A percentile compares a stretch with the other conserved stretches of the same genome.
Evolutionary conservation across 2,329 filamentous ascomycete species (phyloP).

Genomic region (Fusarium siculi): DNA sequence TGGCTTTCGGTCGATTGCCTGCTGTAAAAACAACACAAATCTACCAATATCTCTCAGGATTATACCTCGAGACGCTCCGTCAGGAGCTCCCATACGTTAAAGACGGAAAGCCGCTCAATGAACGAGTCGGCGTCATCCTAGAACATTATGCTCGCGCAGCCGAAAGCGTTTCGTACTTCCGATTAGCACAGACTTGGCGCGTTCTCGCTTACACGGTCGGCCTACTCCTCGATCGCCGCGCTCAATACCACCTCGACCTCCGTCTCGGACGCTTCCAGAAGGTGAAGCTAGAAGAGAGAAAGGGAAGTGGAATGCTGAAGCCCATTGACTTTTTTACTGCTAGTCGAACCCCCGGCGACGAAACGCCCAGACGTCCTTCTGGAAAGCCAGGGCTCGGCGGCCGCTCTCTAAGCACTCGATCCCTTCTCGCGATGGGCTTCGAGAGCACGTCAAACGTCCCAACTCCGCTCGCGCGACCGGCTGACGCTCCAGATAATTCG

Average conservation of each 20-base stretch:
- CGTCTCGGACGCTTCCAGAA: constrained; percentile 56
- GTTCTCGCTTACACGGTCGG: constrained; percentile 67
- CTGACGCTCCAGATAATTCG: constrained; percentile 48
- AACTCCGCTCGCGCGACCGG: constrained; percentile 67
- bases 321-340: constrained; percentile 40
- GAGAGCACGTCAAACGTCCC: constrained; percentile 72
- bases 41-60: constrained; percentile 66
- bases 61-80: constrained; percentile 67
- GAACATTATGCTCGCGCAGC: constrained; percentile 68
- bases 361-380: constrained; percentile 51
- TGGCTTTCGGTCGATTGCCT: constrained; percentile 69
- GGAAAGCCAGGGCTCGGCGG: constrained; percentile 44
- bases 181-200: constrained; percentile 73
- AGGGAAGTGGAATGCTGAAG: constrained; percentile 41
- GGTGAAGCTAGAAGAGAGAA: constrained; percentile 47
- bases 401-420: constrained; percentile 52
- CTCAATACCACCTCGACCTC: constrained; percentile 65
- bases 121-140: constrained; percentile 62
- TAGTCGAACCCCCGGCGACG: constrained; percentile 48
- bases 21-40: constrained; percentile 60
- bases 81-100: constrained; percentile 57
- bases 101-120: constrained; percentile 53
- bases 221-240: constrained; percentile 64
- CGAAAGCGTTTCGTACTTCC: constrained; percentile 65
- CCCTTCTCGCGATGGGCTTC: constrained; percentile 64